These are phyloP conservation scores for Lepiota venenata DNA, from an alignment of 768 basidiomycete species.

Conservation along the genomic window DNA sequence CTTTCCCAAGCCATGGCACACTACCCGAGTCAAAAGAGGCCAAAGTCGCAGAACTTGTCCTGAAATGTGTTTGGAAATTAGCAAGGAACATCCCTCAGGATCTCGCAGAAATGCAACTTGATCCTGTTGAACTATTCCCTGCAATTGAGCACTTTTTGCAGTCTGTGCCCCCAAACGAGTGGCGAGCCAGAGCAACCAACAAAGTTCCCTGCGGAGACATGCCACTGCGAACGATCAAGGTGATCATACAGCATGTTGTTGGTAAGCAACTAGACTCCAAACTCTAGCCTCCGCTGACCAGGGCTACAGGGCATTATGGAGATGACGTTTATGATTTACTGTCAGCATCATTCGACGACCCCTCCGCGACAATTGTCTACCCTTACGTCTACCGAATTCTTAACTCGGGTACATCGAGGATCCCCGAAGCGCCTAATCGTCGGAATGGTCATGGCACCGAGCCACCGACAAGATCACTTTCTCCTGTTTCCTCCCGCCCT, in stretches of 20 bases:
- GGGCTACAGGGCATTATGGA: conserved; percentile 65
- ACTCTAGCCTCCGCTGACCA: conserved; percentile 12
- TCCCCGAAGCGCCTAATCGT: conserved; percentile 32
- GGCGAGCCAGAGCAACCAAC: conserved; percentile 88
- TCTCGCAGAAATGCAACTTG: conserved; percentile 72
- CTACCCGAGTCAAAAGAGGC: conserved; percentile 74
- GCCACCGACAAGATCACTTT: conserved; percentile 42
- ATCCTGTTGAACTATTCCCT: conserved; percentile 85
- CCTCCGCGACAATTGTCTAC: conserved; percentile 96
- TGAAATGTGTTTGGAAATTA: conserved; percentile 98
- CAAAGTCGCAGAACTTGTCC: conserved; percentile 86
- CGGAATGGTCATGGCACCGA: conserved; percentile 32
- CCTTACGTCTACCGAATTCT: conserved; percentile 92
- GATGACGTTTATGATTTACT: conserved; percentile 91
- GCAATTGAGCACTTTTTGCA: conserved; percentile 94
- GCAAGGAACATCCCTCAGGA: conserved; percentile 93
- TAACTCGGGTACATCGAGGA: conserved; percentile 57
- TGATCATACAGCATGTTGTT: conserved; percentile 95
- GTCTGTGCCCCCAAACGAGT: conserved; percentile 92
- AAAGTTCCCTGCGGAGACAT: conserved; percentile 96
- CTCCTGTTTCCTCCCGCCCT: conserved; percentile 64
- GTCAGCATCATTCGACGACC: conserved; percentile 88
- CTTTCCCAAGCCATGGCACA: conserved; percentile 75
- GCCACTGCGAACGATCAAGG: conserved; percentile 97
- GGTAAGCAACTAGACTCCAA: conserved; percentile 50